These are phyloP conservation scores for Cutaneotrichosporon sp. DNA, from an alignment of 1,284 basidiomycete genomes.

Conservation along the genomic window DNA sequence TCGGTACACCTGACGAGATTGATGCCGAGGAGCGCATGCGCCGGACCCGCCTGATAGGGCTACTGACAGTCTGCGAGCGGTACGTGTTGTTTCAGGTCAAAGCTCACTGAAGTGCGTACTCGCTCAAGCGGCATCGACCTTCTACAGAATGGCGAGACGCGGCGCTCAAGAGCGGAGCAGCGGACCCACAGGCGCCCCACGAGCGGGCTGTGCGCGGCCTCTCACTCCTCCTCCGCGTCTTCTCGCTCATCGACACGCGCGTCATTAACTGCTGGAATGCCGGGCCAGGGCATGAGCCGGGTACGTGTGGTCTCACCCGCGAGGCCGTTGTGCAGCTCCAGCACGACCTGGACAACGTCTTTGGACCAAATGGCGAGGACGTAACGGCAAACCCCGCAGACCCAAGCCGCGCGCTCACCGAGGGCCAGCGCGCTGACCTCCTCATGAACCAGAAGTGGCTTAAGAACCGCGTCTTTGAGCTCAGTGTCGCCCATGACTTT, in stretches of 20 bases:
- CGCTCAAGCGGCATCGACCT: not conserved
- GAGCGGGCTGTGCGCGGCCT: not conserved
- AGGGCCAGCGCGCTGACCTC: not conserved
- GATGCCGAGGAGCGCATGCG: not conserved
- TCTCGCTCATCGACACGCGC: not conserved
- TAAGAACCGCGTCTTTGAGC: not conserved
- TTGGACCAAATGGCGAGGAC: not conserved
- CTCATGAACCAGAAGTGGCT: constrained; percentile 3
- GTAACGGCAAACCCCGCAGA: not conserved
- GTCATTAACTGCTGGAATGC: not conserved
- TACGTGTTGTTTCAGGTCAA: not conserved
- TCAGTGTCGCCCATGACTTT: not conserved
- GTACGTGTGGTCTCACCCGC: not conserved
- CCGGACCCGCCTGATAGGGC: not conserved
- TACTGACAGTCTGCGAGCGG: not conserved
- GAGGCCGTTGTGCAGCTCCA: not conserved
- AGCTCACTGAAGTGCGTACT: not conserved
- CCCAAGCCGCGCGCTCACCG: not conserved
- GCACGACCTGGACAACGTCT: not conserved
- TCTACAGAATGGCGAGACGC: not conserved
- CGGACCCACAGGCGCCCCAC: not conserved
- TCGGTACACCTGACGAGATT: not conserved
- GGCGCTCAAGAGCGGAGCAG: not conserved
- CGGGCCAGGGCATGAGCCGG: not conserved
- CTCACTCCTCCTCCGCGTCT: not conserved